Evolutionary conservation across 352 stramenopile genomes (phyloP), one percentile per base, ranked within the genome.

Genomic region (Pythium guiyangense): DNA sequence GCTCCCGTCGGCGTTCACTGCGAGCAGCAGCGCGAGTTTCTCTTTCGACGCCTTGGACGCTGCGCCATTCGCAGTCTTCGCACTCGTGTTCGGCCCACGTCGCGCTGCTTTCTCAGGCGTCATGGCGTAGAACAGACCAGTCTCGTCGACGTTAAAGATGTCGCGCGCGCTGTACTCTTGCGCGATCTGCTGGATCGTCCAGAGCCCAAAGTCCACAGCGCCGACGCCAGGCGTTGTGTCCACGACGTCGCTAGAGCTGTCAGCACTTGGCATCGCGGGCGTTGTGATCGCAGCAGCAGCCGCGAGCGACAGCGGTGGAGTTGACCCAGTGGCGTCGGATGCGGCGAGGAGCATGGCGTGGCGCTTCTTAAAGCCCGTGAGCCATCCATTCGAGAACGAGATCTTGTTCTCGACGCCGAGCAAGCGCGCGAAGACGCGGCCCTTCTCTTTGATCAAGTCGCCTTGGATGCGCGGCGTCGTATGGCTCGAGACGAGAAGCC

Each of bases 401-500:
- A 70, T 62, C 57, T 70, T 64, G 45, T 43, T 52, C 29, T 67
- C 63, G 45, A 67, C 57, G 18, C 60, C 63, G 39, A 67, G 59
- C 22, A 59, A 17, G 39, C 54, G 53, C 31, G 59, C 62, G 14
- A 70, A 59, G 18, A 51, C 63, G 18, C 55, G 59, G 5, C 59
- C 63, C 22, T 70, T 70, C 34, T 70, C 63, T 49, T 70, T 67
- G 60, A 70, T 70, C n/a, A 59, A 31, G 34, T 70, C 60, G 20
- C 63, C 63, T n/a, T 61, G 58, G 29, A 70, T 44, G 49, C 62
- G 62, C 44, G 54, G 49, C 18, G 56, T 55, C 40, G 59, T 54
- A 54, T 70, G 63, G 45, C 63, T 63, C n/a, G 50, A 44, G 20
- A 66, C 58, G n/a, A 69, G 52, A 17, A 70, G 59, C 63, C 63